Evolutionary conservation across 1,284 basidiomycete species (phyloP).

Genomic region (Apiotrichum gamsii): DNA sequence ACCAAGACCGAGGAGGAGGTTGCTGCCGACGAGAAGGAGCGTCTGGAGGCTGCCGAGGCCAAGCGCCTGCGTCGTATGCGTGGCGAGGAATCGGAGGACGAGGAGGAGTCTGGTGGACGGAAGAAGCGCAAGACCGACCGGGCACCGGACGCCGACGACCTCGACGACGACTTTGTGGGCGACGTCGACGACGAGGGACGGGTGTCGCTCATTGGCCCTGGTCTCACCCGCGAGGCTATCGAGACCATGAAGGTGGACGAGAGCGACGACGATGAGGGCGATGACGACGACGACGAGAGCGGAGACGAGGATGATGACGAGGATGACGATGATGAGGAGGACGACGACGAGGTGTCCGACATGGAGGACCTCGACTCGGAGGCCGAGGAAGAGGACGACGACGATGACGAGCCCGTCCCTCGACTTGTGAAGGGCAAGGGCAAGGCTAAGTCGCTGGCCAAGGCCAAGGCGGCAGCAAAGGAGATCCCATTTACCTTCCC

Average conservation of each 20-base stretch:
- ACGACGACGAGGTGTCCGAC: constrained; percentile 27
- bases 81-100: constrained; percentile 63
- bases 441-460: constrained; percentile 29
- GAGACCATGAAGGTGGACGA: constrained; percentile 34
- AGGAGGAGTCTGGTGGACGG: constrained; percentile 53
- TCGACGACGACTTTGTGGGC: constrained; percentile 78
- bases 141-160: constrained; percentile 60
- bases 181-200: constrained; percentile 52
- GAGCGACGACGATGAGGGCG: constrained; percentile 34
- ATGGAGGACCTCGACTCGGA: constrained; percentile 31
- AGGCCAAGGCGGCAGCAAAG: constrained; percentile 50
- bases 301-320: constrained; percentile 34
- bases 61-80: constrained; percentile 77
- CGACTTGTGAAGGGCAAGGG: constrained; percentile 33
- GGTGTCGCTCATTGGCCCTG: constrained; percentile 50
- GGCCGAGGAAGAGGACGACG: constrained; percentile 35
- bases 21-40: constrained; percentile 80
- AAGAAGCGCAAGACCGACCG: constrained; percentile 34
- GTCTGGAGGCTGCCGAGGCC: constrained; percentile 77
- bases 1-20: constrained; percentile 95
- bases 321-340: constrained; percentile 34
- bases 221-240: constrained; percentile 46
- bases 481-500: constrained; percentile 89
- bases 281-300: constrained; percentile 31
- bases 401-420: constrained; percentile 29